These are phyloP conservation scores for Hymenoscyphus scutula DNA, from an alignment of 2,329 filamentous ascomycete genomes.

Conservation along the genomic window DNA sequence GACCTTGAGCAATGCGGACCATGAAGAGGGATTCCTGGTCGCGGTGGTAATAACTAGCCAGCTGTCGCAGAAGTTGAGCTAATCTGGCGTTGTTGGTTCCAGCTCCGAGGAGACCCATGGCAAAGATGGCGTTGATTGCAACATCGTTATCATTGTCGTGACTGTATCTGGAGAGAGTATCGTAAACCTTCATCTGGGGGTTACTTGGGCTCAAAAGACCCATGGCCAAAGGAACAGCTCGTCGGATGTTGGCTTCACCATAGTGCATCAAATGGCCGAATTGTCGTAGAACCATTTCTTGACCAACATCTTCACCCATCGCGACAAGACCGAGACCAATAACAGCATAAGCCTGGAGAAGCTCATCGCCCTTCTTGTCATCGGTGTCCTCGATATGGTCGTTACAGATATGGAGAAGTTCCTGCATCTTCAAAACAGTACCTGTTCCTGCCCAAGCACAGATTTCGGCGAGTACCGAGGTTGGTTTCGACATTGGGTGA, in stretches of 20 bases:
- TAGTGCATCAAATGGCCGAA: slow-evolving; percentile 99
- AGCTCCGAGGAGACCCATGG: slow-evolving; percentile 94
- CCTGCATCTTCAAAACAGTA: slow-evolving; percentile 94
- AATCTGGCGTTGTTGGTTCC: slow-evolving; percentile 97
- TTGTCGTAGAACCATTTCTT: slow-evolving; percentile 97
- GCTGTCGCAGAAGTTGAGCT: slow-evolving; percentile 87
- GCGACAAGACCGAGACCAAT: slow-evolving; percentile 90
- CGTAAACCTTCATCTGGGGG: slow-evolving; percentile 99
- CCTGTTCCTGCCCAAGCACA: slow-evolving; percentile 98
- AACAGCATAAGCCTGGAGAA: slow-evolving; percentile 94
- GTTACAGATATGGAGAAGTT: slow-evolving; percentile 96
- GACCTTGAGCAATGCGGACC: slow-evolving; percentile 96
- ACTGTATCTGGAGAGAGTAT: slow-evolving; percentile 93
- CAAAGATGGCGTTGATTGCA: slow-evolving; percentile 97
- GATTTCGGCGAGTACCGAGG: slow-evolving; percentile 88
- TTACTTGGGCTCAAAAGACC: slow-evolving; percentile 95
- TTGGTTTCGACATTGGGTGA: slow-evolving; percentile 96
- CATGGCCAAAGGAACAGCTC: slow-evolving; percentile 94
- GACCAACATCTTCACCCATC: slow-evolving; percentile 97
- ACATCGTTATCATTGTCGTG: slow-evolving; percentile 99
- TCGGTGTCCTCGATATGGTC: slow-evolving; percentile 94
- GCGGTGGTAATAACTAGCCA: slow-evolving; percentile 97
- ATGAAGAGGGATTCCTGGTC: slow-evolving; percentile 97
- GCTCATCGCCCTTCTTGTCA: slow-evolving; percentile 91
- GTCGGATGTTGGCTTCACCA: slow-evolving; percentile 93